Evolutionary conservation across 345 rosid genomes (phyloP).

Genomic region (Brassica rapa): DNA sequence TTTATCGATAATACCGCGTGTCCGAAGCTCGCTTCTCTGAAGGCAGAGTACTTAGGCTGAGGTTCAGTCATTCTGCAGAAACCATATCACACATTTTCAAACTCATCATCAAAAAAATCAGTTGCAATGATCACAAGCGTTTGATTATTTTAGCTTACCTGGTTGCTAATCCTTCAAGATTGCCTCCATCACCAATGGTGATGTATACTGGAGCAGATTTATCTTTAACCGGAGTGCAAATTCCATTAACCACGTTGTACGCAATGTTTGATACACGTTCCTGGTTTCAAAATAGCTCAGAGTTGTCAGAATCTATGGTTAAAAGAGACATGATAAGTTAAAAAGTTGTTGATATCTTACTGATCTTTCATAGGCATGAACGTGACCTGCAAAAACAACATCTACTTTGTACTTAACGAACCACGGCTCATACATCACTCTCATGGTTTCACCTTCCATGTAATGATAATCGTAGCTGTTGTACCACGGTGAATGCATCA

Average conservation of each 20-base stretch:
- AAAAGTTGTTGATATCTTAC: slow-evolving; percentile 10
- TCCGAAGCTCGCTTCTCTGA: slow-evolving; percentile 86
- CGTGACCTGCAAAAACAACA: slow-evolving; percentile 68
- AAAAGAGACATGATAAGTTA: background rate
- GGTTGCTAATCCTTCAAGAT: slow-evolving; percentile 72
- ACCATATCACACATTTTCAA: background rate
- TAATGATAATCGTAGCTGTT: slow-evolving; percentile 85
- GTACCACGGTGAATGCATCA: slow-evolving; percentile 84
- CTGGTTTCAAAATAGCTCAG: slow-evolving; percentile 37
- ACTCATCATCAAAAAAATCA: background rate
- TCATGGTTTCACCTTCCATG: slow-evolving; percentile 96
- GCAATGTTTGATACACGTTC: slow-evolving; percentile 75
- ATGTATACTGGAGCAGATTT: slow-evolving; percentile 71
- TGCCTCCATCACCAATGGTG: slow-evolving; percentile 85
- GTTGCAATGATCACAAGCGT: background rate
- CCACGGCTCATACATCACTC: slow-evolving; percentile 81
- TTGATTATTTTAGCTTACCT: slow-evolving; percentile 43
- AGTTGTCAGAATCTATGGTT: background rate
- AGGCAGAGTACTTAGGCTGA: slow-evolving; percentile 81
- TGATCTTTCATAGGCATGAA: slow-evolving; percentile 31
- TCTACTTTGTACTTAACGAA: slow-evolving; percentile 73
- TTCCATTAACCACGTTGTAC: slow-evolving; percentile 52
- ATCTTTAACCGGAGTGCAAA: slow-evolving; percentile 56
- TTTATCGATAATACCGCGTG: slow-evolving; percentile 69
- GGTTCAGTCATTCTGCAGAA: slow-evolving; percentile 72